A percentile compares a stretch with the other conserved stretches of the same genome.
Conservation (phyloP, 805 yeast genomes). For the Metschnikowia dekortorum region DNA sequence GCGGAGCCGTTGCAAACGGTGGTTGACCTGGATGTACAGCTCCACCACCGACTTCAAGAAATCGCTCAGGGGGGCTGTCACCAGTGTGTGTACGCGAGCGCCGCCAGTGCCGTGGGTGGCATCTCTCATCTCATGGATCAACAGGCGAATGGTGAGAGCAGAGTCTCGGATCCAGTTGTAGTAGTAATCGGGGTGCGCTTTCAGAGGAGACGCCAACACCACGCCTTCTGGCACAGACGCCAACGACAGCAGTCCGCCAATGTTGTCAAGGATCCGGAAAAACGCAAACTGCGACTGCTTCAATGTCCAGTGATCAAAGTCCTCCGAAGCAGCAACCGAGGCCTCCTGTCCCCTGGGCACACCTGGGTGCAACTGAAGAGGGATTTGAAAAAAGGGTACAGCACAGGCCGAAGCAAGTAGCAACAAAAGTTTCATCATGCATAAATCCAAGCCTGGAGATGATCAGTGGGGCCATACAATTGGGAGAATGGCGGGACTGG, state of each 20-base stretch:
- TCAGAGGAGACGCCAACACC: constrained; percentile 83
- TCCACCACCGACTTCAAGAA: constrained; percentile 36
- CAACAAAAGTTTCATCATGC: background rate
- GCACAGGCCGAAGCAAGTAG: background rate
- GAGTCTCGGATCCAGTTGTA: constrained; percentile 91
- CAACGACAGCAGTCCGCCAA: constrained; percentile 44
- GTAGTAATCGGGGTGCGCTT: constrained; percentile 66
- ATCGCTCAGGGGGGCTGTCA: too few species aligned
- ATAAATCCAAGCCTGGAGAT: background rate
- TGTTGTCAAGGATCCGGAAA: constrained; percentile 46
- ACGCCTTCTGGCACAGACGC: constrained; percentile 55
- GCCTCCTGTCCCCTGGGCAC: background rate
- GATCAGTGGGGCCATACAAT: too few species aligned
- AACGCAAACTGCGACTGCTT: constrained; percentile 42
- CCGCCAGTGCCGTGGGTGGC: background rate
- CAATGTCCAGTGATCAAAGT: constrained; percentile 39
- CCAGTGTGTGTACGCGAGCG: too few species aligned
- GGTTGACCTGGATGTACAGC: constrained; percentile 57
- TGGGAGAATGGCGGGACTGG: too few species aligned
- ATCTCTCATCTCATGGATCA: constrained; percentile 54
- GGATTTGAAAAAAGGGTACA: background rate
- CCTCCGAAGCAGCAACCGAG: background rate
- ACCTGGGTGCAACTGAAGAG: background rate
- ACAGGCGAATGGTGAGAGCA: constrained; percentile 69
- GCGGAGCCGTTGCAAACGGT: constrained; percentile 55